Evolutionary conservation across 2,329 filamentous ascomycete genomes (phyloP), one percentile per base, ranked within the genome.

Genomic region (Lecanosticta acicola): DNA sequence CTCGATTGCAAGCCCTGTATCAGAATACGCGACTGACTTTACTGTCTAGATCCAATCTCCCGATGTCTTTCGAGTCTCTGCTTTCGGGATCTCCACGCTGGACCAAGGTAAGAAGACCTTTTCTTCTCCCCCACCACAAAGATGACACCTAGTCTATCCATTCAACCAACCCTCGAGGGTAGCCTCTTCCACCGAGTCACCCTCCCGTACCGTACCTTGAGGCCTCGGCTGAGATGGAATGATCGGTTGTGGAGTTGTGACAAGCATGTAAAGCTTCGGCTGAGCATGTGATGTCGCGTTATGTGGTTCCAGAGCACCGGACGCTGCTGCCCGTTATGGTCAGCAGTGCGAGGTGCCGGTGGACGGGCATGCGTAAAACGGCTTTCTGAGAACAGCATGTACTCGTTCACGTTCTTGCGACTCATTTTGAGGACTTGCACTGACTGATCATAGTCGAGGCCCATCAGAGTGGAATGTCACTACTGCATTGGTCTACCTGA

Each of bases 111-210:
- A 54, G 55, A 36, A 21, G 17, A 21, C 20, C 13, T 39, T 41
- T 18, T 20, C 16, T 21, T 24, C 21, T n/a, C 41, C 39, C 41
- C 39, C 39, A 24, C 39, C 52, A 56, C 56, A 45, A 65, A 54
- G 64, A 67, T 66, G 64, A 64, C 59, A 62, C 48, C 59, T 41
- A 66, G 64, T 66, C 61, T 59, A 67, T 67, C 64, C 64, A 67
- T 67, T 67, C 64, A 59, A 66, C 59, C 61, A 67, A 59, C 58
- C 55, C 48, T 49, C 37, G 7, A 29, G 40, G 59, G 59, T 60
- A 57, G 64, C 62, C 62, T 59, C 46, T 49, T 56, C 57, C 53
- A 51, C 60, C 64, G 60, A 66, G 63, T 54, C 57, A 57, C 57
- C 58, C 64, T 66, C 52, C 59, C 63, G 59, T 65, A 67, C 61